Evolutionary conservation across 495 filamentous ascomycete genomes (phyloP), one percentile per base, ranked within the genome.

Genomic region (Xylaria flabelliformis): DNA sequence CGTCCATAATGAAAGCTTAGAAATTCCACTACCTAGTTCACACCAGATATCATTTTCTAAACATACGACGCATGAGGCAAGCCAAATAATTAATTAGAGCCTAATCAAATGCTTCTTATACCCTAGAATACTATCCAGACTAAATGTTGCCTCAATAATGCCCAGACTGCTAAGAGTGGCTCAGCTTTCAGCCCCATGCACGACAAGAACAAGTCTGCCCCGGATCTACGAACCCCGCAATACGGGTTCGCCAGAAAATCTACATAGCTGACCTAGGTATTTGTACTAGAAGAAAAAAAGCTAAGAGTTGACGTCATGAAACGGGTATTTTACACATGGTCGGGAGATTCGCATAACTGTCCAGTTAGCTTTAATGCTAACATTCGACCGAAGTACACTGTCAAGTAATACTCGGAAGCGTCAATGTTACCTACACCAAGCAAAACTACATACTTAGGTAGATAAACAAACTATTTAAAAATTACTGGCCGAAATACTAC

Each of bases 121-220:
- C 8, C 8, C 17, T 36, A 1, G 24, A 34, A 17, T 17, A n/a
- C 17, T 9, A 8, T 34, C 4, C 3, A 36, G 29, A 36, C 13
- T 19, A 17, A 32, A 61, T 6, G 42, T 44, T 69, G 24, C 55
- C 41, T 69, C 42, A 50, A 51, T 4, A 9, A 19, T 26, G 39
- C 26, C 26, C 46, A 53, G 21, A 36, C 12, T 41, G 48, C 48
- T 34, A 51, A 66, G 66, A 34, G 21, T 46, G 53, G 53, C 53
- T 59, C 39, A 61, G 67, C 67, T 29, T 19, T 58, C 41, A 69
- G 67, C 39, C 55, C 5, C 15, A 69, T 59, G 67, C 67, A 21
- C 29, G 9, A 10, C 29, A 21, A n/a, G 2, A 15, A 66, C 13
- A 46, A 9, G n/a, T 50, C 63, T 39, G 1, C 58, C 44, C 29